Base-by-base conservation (phyloP, 352 stramenopile species). In the Pythium apleroticum region DNA sequence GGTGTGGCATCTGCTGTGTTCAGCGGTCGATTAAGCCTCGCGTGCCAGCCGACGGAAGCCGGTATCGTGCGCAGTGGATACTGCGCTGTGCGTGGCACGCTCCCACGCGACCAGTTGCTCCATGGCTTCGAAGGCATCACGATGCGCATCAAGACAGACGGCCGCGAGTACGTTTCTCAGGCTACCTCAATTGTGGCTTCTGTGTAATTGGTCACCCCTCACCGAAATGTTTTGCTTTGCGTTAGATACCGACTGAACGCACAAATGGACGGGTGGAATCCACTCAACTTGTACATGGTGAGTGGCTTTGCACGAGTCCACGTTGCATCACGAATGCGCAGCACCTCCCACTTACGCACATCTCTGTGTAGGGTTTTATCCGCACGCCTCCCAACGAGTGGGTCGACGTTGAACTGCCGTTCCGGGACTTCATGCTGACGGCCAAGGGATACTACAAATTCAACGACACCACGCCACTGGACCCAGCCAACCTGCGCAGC, bases 231-330 rank as follows among this genome's bases (percentile, higher is more conserved):
- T 2, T 52, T 49, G 10, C 30, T 33, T 30, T 56, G 37, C 27
- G 41, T 19, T 46, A 89, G 79, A 57, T 89, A 93, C 57, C 84
- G 87, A 57, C 72, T 95, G 74, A 95, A 95, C 53, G 74, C 83
- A 39, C 87, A 95, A 71, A 89, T 91, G 74, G 83, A 93, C 53
- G 83, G 87, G 20, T 95, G 87, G 87, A 95, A 95, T 63, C 87
- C 87, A 10, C 82, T 93, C 35, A 91, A 95, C 57, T 68, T 95
- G 67, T 89, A 93, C 73, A 93, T 95, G 81, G 83, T 92, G 61
- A 37, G 74, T 37, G 15, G 11, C 41, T 12, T 2, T 50, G 12
- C 19, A 17, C 30, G 30, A 2, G n/a, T n/a, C n/a, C n/a, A n/a
- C n/a, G n/a, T n/a, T n/a, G n/a, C n/a, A n/a, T n/a, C n/a, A n/a